Evolutionary conservation across 768 basidiomycete species (phyloP), one percentile per base, ranked within the genome.

Genomic region (Termitomyces sp.): DNA sequence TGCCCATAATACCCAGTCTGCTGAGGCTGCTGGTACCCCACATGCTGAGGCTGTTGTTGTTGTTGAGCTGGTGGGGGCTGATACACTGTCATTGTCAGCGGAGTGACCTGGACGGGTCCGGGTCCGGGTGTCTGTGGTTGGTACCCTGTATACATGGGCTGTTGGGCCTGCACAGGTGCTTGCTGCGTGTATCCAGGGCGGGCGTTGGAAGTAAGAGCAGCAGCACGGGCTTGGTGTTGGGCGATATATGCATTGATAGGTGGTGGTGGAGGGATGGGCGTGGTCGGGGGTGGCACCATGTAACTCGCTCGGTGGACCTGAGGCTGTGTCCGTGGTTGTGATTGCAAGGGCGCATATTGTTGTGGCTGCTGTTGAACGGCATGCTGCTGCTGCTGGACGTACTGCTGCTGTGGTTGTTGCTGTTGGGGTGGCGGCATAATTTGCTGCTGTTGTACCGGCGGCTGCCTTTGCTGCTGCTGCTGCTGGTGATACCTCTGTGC

Each of bases 401-500:
- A 50, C 5, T 61, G 60, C 24, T 60, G 66, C 35, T 61, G 71
- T 44, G 62, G 70, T 40, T 60, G 60, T 34, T 64, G 66, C 28
- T 28, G 30, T 21, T 63, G 68, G 19, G 66, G 62, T n/a, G 59
- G 65, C 11, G 56, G 60, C n/a, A 60, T 54, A 26, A 51, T 59
- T 55, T 61, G 66, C 38, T 65, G 66, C 24, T 64, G 66, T 24
- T 62, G 64, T 5, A 50, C 21, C 6, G 42, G 45, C n/a, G n/a
- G n/a, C n/a, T n/a, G n/a, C n/a, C 30, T 32, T n/a, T 69, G 74
- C 17, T 69, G 71, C 32, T 73, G 70, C 17, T 72, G 70, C 21
- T 76, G 79, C 22, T 74, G 71, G 51, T 77, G 76, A 60, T 79
- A 82, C 52, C 69, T 74, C 58, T 80, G 80, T 14, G 87, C 87